Percentiles rank a stretch among this genome's conserved stretches.
Evolutionary conservation across 495 filamentous ascomycete genomes (phyloP).

Genomic region (Podospora sp.): DNA sequence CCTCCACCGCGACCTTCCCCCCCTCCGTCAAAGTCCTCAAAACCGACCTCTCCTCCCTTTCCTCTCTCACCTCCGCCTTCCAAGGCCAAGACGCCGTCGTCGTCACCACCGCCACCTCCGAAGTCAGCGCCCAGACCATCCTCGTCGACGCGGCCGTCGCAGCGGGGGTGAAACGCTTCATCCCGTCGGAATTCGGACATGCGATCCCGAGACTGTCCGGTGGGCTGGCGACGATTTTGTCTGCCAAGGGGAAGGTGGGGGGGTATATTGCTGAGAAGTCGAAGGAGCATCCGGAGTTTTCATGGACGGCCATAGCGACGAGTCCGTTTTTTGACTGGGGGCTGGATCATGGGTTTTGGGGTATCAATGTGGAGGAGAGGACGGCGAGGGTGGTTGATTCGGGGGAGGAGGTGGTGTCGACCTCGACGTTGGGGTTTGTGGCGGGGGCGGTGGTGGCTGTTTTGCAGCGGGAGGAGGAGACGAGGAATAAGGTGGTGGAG

Average conservation of each 20-base stretch:
- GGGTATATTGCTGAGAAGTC: neutral
- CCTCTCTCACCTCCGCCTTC: slow-evolving; percentile 51
- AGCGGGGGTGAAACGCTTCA: slow-evolving; percentile 61
- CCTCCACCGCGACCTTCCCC: slow-evolving; percentile 37
- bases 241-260: neutral
- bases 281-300: neutral
- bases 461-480: slow-evolving; percentile 12
- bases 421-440: neutral
- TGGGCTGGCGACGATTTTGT: neutral
- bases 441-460: neutral
- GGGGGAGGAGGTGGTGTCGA: slow-evolving; percentile 2
- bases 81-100: slow-evolving; percentile 57
- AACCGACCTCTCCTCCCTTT: slow-evolving; percentile 48
- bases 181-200: slow-evolving; percentile 63
- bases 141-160: slow-evolving; percentile 61
- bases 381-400: neutral
- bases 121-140: slow-evolving; percentile 42
- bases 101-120: slow-evolving; percentile 43
- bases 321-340: slow-evolving; percentile 13
- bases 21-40: slow-evolving; percentile 37
- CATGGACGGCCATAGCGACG: slow-evolving; percentile 15
- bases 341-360: neutral
- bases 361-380: neutral
- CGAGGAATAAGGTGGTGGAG: slow-evolving; percentile 1
- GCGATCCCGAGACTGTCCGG: slow-evolving; percentile 25